phyloP scores from a whole-genome alignment of 306 rosid genomes.

The apple (Malus domestica) region ASM211411v1 NC_041799.1:6877001-6877500 shows the following conservation, averaged over 20 bases:
- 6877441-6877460: not conserved
- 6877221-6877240: constrained; percentile 69
- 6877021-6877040: no score
- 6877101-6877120: no score
- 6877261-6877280: constrained; percentile 36
- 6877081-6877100: no score
- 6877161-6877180: no score
- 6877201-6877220: constrained; percentile 46
- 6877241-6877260: constrained; percentile 70
- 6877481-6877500: not conserved
- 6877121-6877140: no score
- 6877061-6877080: no score
- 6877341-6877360: constrained; percentile 37
- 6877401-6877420: not conserved
- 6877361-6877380: not conserved
- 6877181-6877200: not conserved
- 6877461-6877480: not conserved
- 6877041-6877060: no score
- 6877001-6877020: no score
- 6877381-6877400: not conserved
- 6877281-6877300: constrained; percentile 54
- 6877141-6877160: no score
- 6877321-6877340: constrained; percentile 42
- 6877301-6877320: constrained; percentile 86
- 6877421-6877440: no score